phyloP scores from a whole-genome alignment of 805 yeast species.

The Starmerella vitae region DNA sequence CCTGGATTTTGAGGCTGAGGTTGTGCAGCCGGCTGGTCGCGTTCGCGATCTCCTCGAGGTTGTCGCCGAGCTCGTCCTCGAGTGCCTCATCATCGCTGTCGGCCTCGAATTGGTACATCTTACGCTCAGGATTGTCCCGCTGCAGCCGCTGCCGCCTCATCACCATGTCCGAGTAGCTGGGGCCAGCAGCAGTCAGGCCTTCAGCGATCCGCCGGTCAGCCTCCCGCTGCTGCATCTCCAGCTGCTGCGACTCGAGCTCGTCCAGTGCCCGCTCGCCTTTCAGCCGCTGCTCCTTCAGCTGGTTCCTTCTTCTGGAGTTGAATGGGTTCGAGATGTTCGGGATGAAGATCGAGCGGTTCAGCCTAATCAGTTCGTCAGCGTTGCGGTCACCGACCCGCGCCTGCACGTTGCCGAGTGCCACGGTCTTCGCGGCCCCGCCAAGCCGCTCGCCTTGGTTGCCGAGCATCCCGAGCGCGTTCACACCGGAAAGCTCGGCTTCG shows the following conservation, averaged over 20 bases:
- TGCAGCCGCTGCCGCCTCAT: constrained; percentile 39
- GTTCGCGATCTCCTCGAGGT: constrained; percentile 62
- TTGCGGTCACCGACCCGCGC: constrained; percentile 70
- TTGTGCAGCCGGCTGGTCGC: constrained; percentile 58
- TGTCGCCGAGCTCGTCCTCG: constrained; percentile 75
- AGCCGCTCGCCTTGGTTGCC: constrained; percentile 88
- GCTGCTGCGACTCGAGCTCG: constrained; percentile 47
- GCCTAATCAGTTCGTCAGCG: constrained; percentile 62
- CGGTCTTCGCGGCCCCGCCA: constrained; percentile 62
- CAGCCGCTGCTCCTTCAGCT: constrained; percentile 58
- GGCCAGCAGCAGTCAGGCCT: constrained; percentile 28
- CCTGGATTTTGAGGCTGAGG: constrained; percentile 58
- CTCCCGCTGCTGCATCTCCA: constrained; percentile 43
- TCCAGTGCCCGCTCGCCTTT: constrained; percentile 49
- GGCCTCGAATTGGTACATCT: constrained; percentile 39
- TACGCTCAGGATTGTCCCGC: constrained; percentile 29
- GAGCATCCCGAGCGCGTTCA: constrained; percentile 77
- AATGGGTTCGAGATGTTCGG: constrained; percentile 79
- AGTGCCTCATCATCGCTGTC: constrained; percentile 88
- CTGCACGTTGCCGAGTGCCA: constrained; percentile 68
- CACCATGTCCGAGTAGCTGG: constrained; percentile 21
- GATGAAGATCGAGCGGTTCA: constrained; percentile 69
- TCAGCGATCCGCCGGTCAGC: constrained; percentile 57
- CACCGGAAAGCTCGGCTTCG: constrained; percentile 59
- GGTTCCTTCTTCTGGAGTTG: constrained; percentile 61